These are phyloP conservation scores for Nicotiana knightiana DNA, from an alignment of 257 asterid genomes.

Conservation along the genomic window DNA sequence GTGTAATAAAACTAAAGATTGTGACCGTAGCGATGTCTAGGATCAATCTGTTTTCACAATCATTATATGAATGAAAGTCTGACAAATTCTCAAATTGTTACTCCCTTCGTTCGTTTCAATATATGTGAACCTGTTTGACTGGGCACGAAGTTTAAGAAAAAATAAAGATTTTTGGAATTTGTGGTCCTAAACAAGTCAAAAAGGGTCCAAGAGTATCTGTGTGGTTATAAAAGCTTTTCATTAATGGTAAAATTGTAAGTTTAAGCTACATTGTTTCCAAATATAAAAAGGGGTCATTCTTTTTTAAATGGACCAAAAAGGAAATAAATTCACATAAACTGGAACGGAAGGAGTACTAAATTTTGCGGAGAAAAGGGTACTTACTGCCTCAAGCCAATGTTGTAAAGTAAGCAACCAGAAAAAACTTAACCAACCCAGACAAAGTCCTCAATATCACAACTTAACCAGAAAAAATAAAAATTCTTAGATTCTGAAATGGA, in stretches of 20 bases:
- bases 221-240: no score
- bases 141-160: no score
- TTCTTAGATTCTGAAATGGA: background rate
- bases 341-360: background rate
- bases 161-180: no score
- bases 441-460: background rate
- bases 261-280: no score
- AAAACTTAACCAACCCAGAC: constrained; percentile 57
- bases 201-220: no score
- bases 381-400: constrained; percentile 95
- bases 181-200: no score
- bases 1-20: constrained; percentile 68
- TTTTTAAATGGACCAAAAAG: no score
- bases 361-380: constrained; percentile 18
- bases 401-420: constrained; percentile 58
- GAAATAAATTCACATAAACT: no score
- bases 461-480: background rate
- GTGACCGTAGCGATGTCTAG: constrained; percentile 89
- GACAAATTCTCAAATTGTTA: background rate
- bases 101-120: no score
- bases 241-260: no score
- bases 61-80: background rate
- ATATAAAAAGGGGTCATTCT: no score
- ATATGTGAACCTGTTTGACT: no score
- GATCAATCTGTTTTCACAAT: constrained; percentile 50